Base-by-base conservation (phyloP, 1,139 yeast species). In the Nakaseomyces sp. region DNA sequence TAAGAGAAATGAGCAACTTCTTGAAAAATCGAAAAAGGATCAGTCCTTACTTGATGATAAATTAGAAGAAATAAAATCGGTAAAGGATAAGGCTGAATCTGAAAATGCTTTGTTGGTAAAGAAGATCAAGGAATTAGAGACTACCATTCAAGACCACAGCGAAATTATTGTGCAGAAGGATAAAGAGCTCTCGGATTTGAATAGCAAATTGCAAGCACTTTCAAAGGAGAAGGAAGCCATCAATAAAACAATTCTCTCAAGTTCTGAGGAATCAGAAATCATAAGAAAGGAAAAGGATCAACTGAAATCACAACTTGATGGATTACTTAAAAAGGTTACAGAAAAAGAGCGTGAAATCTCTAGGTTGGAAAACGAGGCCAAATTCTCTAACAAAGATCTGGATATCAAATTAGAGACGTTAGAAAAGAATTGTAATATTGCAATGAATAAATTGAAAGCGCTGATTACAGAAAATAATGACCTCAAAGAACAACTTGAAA, bases 391-490 rank as follows among this genome's bases (percentile, higher is more conserved):
- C 29, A 51, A 50, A 6, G 66, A 64, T 30, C 51, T 71, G n/a
- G 68, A 68, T 28, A 50, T 44, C 4, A 65, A 65, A 43, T 46
- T 71, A 17, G 47, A 56, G 6, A 53, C 57, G 17, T 49, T 62
- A 25, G 64, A 53, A 37, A 51, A 64, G 5, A 60, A 58, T 26
- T 60, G 57, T 45, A 62, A 54, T 37, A 47, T 50, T 25, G 65
- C 71, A 7, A 63, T 61, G 47, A 53, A 68, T 45, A 68, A 69
- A 42, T 57, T 72, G 40, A 66, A 68, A 44, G 67, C 69, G 13
- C 64, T 77, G 33, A 63, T 71, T 9, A 60, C 57, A 8, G 81
- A 75, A 50, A 79, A 42, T 15, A 22, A 40, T 9, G 35, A 22
- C 8, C 30, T 48, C 18, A 17, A 39, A n/a, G 37, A 41, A 4